Conservation (phyloP, 805 yeast species). For the Tetrapisispora pingtungensis region DNA sequence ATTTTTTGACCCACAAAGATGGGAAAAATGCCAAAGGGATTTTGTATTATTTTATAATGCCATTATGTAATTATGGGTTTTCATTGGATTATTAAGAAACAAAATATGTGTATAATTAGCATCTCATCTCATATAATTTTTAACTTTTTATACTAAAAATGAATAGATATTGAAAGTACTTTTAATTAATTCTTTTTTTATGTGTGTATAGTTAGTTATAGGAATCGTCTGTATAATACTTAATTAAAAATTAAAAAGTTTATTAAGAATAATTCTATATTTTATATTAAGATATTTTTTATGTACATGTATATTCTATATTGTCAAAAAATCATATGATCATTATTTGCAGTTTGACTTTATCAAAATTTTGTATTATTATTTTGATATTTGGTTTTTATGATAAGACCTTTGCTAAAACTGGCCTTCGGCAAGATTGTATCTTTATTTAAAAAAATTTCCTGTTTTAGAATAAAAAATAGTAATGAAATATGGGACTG, state of each 20-base stretch:
- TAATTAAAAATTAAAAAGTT: neutral
- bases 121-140: neutral
- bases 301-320: conserved; percentile 1
- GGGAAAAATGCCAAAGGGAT: conserved; percentile 86
- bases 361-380: neutral
- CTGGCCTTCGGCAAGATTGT: neutral
- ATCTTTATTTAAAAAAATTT: neutral
- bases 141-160: neutral
- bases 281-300: neutral
- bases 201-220: too few relatives aligned
- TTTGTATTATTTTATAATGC: conserved; percentile 52
- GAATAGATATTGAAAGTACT: neutral
- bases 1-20: conserved; percentile 88
- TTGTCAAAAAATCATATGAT: neutral
- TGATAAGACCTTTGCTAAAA: neutral
- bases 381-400: neutral
- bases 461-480: too few relatives aligned
- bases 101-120: neutral
- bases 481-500: neutral
- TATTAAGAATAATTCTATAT: neutral
- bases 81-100: neutral
- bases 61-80: conserved; percentile 35
- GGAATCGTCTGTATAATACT: too few relatives aligned
- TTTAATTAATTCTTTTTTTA: too few relatives aligned
- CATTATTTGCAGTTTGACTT: conserved; percentile 3